Percentiles rank a stretch among this genome's conserved stretches.
phyloP scores from a whole-genome alignment of 1,139 yeast species.

The Sugiyamaella xylanicola region DNA sequence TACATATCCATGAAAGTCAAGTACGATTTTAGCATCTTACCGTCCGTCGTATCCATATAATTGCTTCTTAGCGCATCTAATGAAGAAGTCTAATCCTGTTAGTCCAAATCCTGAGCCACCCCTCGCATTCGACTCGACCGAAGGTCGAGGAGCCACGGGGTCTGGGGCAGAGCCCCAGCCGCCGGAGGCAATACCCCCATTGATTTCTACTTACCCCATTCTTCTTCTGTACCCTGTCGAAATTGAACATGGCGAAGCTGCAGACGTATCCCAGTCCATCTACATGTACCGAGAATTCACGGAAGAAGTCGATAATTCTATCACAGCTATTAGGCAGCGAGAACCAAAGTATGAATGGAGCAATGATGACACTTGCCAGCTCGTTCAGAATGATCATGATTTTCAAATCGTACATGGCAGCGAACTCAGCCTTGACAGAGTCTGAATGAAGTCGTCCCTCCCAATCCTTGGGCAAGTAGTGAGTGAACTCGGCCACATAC shows the following conservation, averaged over 20 bases:
- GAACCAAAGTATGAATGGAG: conserved; percentile 88
- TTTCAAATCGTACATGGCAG: conserved; percentile 73
- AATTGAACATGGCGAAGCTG: conserved; percentile 88
- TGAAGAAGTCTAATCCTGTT: conserved; percentile 20
- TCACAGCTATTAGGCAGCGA: conserved; percentile 73
- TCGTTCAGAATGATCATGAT: conserved; percentile 75
- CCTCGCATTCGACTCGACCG: too few relatives aligned
- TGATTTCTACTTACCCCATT: conserved; percentile 15
- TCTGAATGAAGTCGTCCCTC: conserved; percentile 80
- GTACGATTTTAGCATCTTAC: conserved; percentile 90
- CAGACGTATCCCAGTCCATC: conserved; percentile 96
- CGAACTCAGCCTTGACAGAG: conserved; percentile 69
- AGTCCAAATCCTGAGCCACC: conserved; percentile 6
- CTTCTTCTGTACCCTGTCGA: conserved; percentile 45
- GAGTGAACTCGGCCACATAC: conserved; percentile 83
- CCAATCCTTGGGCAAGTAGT: conserved; percentile 87
- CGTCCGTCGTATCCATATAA: conserved; percentile 60
- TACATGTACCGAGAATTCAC: conserved; percentile 86
- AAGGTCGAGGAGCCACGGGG: too few relatives aligned
- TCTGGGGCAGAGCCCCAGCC: too few relatives aligned
- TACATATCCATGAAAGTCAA: conserved; percentile 84
- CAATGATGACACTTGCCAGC: conserved; percentile 72
- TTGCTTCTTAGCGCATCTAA: conserved; percentile 29
- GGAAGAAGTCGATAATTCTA: conserved; percentile 79
- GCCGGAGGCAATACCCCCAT: neutral